Evolutionary conservation across 2,329 filamentous ascomycete species (phyloP), one percentile per base, ranked within the genome.

Genomic region (Microcera coccophila): DNA sequence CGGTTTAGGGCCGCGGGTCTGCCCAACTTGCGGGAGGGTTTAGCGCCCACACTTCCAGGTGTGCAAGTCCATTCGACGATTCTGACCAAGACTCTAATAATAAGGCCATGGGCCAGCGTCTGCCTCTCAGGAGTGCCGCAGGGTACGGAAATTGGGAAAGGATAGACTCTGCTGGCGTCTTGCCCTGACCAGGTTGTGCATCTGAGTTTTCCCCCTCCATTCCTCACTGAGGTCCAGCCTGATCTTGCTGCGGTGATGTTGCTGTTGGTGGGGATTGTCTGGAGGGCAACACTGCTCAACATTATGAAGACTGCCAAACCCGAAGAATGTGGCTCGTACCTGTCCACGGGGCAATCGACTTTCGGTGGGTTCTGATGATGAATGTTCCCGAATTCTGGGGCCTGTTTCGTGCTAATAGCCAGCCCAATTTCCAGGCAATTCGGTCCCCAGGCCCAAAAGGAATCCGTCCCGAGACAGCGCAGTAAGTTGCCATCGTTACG

Each of bases 141-240:
- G 36, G 39, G 45, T 39, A 47, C 39, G 39, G 55, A 57, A 52
- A 58, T 57, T 58, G 55, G 55, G 45, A 46, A 41, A 49, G 45
- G 41, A 39, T 47, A 35, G 33, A 20, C 33, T 20, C 33, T 43
- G 35, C 42, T 50, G 46, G 52, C 39, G 44, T 35, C 54, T 54
- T 24, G 42, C 34, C 36, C 36, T 44, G 28, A 32, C 8, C 29
- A 8, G 10, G 34, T 19, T 36, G 34, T 12, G 11, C 17, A 36
- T 24, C 34, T 4, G 8, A 34, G 14, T 17, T 5, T 18, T 34
- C 12, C 33, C 20, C 8, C 33, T 17, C 10, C 33, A 35, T 35
- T 35, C 33, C 33, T 35, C 33, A 18, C 5, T 17, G 33, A 11
- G 33, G n/a, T 35, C 29, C 11, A n/a, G 15, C 11, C 29, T 35